Conservation (phyloP, 2,329 filamentous ascomycete species). For the Monilinia vaccinii-corymbosi region DNA sequence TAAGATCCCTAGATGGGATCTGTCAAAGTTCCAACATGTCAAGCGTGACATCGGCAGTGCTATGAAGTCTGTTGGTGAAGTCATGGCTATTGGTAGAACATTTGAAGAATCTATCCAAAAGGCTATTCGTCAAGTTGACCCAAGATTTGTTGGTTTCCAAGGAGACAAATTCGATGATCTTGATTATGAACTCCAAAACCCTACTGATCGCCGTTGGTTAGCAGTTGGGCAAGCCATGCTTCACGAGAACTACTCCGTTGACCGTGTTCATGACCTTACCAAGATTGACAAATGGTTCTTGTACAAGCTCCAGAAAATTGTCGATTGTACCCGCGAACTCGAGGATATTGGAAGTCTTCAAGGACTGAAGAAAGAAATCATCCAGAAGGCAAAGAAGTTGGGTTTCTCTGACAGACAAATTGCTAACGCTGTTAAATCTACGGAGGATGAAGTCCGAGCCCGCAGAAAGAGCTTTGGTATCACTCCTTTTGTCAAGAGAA, state of each 20-base stretch:
- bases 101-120: conserved; percentile 99
- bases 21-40: conserved; percentile 98
- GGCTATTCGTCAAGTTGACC: conserved; percentile 94
- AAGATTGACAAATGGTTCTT: conserved; percentile 99
- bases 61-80: conserved; percentile 98
- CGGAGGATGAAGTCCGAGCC: conserved; percentile 83
- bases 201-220: conserved; percentile 93
- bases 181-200: conserved; percentile 82
- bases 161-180: conserved; percentile 90
- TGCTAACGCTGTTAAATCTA: conserved; percentile 71
- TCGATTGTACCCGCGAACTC: conserved; percentile 79
- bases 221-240: conserved; percentile 97
- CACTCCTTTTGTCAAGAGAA: conserved; percentile 94
- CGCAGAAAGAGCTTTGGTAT: conserved; percentile 80
- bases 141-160: conserved; percentile 85
- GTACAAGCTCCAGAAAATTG: conserved; percentile 96
- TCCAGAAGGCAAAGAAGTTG: conserved; percentile 90
- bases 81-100: conserved; percentile 97
- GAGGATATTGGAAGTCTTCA: conserved; percentile 75
- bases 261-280: conserved; percentile 83
- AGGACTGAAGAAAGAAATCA: conserved; percentile 77
- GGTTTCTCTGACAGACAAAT: conserved; percentile 98
- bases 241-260: conserved; percentile 90
- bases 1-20: conserved; percentile 97
- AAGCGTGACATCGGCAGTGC: conserved; percentile 94